phyloP scores from a whole-genome alignment of 805 yeast genomes.

The Lipomyces oligophaga region DNA sequence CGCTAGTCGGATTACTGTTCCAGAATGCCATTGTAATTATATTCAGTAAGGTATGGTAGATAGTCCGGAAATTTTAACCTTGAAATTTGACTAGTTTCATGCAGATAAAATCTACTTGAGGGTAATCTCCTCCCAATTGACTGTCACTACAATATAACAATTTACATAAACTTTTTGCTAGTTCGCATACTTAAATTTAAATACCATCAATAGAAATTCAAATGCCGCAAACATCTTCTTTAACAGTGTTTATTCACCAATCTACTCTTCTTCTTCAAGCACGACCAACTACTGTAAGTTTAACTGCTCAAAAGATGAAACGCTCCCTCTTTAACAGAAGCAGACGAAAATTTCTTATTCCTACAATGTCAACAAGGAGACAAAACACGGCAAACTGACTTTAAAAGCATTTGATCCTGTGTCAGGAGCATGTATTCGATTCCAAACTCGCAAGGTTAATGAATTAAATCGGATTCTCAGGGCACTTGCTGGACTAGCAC shows the following conservation, averaged over 20 bases:
- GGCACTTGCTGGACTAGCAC: slow-evolving; percentile 51
- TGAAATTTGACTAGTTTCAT: no score
- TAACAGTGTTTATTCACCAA: slow-evolving; percentile 40
- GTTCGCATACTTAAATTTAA: no score
- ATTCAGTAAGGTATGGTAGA: no score
- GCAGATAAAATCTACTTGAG: no score
- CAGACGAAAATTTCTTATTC: slow-evolving; percentile 39
- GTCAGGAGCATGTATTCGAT: slow-evolving; percentile 58
- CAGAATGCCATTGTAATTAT: no score
- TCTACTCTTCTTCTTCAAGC: slow-evolving; percentile 44
- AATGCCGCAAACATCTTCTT: slow-evolving; percentile 23
- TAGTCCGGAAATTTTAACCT: no score
- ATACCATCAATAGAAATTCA: background rate
- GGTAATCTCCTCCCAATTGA: no score
- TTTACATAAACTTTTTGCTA: no score
- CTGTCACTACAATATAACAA: no score
- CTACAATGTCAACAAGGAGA: slow-evolving; percentile 33
- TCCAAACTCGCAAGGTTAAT: slow-evolving; percentile 57
- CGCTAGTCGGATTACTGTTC: no score
- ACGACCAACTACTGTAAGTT: slow-evolving; percentile 41
- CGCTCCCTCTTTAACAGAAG: slow-evolving; percentile 23
- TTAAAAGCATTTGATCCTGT: slow-evolving; percentile 66
- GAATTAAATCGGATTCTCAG: slow-evolving; percentile 71
- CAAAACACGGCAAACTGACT: slow-evolving; percentile 33
- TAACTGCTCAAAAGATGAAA: slow-evolving; percentile 19